Conservation (phyloP, 768 basidiomycete genomes). For the Tylopilus balloui region DNA sequence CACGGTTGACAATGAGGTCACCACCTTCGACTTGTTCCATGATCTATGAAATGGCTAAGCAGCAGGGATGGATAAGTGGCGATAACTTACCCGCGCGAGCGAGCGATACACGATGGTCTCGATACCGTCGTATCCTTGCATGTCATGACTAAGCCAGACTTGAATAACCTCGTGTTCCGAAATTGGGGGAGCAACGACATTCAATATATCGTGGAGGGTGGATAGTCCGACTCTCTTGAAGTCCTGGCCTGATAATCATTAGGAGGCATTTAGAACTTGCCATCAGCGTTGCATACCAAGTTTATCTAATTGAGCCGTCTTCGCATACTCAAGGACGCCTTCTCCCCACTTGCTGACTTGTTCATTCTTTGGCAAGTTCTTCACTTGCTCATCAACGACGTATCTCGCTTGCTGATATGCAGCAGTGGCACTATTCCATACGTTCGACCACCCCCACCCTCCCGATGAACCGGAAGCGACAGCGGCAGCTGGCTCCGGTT, state of each 20-base stretch:
- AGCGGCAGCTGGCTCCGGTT: slow-evolving; percentile 16
- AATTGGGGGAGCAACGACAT: slow-evolving; percentile 96
- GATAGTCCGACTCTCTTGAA: slow-evolving; percentile 85
- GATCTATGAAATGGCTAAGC: slow-evolving; percentile 44
- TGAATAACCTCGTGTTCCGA: slow-evolving; percentile 98
- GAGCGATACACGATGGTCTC: slow-evolving; percentile 92
- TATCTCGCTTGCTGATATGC: slow-evolving; percentile 84
- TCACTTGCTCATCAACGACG: slow-evolving; percentile 91
- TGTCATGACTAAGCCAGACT: slow-evolving; percentile 93
- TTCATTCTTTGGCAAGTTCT: slow-evolving; percentile 79
- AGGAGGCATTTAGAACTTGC: background rate
- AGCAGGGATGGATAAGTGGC: background rate
- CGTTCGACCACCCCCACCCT: slow-evolving; percentile 79
- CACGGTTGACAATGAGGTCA: slow-evolving; percentile 82
- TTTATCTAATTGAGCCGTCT: slow-evolving; percentile 85
- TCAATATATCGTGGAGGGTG: slow-evolving; percentile 86
- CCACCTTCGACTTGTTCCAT: slow-evolving; percentile 95
- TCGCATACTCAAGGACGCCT: slow-evolving; percentile 82
- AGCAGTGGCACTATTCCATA: slow-evolving; percentile 85
- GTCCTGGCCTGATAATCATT: slow-evolving; percentile 63
- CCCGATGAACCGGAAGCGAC: slow-evolving; percentile 23
- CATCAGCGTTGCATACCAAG: slow-evolving; percentile 54
- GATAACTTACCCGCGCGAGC: slow-evolving; percentile 60
- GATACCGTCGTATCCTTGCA: slow-evolving; percentile 94
- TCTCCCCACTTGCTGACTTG: slow-evolving; percentile 88